A percentile compares a stretch with the other conserved stretches of the same genome.
Evolutionary conservation across 306 rosid species (phyloP).

Genomic region (Cucumis cinereus): DNA sequence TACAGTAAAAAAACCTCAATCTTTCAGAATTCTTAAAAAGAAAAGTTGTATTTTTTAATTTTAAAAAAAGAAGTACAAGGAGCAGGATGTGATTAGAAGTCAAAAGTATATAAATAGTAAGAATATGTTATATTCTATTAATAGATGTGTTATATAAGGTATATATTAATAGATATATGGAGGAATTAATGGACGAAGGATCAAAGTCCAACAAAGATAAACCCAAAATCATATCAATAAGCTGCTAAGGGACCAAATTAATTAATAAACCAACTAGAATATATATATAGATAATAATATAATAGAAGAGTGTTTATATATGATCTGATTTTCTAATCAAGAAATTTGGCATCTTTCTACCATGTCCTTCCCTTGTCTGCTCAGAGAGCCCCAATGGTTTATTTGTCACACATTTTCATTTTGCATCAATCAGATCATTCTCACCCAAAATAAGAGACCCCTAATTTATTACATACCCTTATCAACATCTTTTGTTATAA

Average conservation of each 20-base stretch:
- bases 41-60: no score
- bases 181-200: not conserved
- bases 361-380: constrained; percentile 33
- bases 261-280: not conserved
- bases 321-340: not conserved
- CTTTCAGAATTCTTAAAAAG: not conserved
- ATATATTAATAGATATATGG: not conserved
- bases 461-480: constrained; percentile 5
- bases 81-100: not conserved
- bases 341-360: constrained; percentile 19
- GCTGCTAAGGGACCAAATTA: not conserved
- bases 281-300: not conserved
- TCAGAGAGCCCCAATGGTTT: constrained; percentile 10
- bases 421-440: constrained; percentile 64
- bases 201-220: not conserved
- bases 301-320: not conserved
- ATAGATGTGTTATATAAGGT: not conserved
- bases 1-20: not conserved
- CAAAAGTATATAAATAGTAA: not conserved
- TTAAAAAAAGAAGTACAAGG: not conserved
- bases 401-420: constrained; percentile 13
- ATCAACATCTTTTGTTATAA: not conserved
- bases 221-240: not conserved
- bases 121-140: not conserved
- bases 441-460: constrained; percentile 27